Conservation (phyloP, 768 basidiomycete species). For the Leccinum fibrillosum region DNA sequence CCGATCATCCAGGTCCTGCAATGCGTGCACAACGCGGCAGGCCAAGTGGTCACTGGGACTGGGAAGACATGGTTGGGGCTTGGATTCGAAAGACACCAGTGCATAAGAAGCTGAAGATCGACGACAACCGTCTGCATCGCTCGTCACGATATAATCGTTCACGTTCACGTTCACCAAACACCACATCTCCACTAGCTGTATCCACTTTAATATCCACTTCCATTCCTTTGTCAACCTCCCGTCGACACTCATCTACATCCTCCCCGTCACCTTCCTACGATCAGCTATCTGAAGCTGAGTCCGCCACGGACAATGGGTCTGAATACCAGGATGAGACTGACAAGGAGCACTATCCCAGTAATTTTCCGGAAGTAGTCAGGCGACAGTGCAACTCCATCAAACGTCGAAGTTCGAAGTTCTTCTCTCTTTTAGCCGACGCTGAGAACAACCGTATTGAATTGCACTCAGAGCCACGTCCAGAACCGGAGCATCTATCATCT, state of each 20-base stretch:
- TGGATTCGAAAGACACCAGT: conserved; percentile 42
- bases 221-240: neutral
- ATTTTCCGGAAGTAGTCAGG: conserved; percentile 4
- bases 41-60: conserved; percentile 39
- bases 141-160: neutral
- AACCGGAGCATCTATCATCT: conserved; percentile 1
- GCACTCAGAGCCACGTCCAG: conserved; percentile 21
- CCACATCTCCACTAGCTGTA: neutral
- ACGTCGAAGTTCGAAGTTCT: conserved; percentile 32
- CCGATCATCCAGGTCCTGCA: conserved; percentile 1
- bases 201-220: neutral
- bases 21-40: conserved; percentile 9
- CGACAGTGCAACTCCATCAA: conserved; percentile 7
- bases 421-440: conserved; percentile 40
- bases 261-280: conserved; percentile 10
- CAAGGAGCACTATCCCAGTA: conserved; percentile 19
- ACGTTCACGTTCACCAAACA: neutral
- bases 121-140: neutral
- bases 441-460: conserved; percentile 35
- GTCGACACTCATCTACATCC: conserved; percentile 3
- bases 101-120: conserved; percentile 22
- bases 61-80: conserved; percentile 46
- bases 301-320: conserved; percentile 17
- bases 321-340: conserved; percentile 22
- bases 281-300: conserved; percentile 12